Conservation (phyloP, 2,329 filamentous ascomycete genomes). For the Claviceps capensis region DNA sequence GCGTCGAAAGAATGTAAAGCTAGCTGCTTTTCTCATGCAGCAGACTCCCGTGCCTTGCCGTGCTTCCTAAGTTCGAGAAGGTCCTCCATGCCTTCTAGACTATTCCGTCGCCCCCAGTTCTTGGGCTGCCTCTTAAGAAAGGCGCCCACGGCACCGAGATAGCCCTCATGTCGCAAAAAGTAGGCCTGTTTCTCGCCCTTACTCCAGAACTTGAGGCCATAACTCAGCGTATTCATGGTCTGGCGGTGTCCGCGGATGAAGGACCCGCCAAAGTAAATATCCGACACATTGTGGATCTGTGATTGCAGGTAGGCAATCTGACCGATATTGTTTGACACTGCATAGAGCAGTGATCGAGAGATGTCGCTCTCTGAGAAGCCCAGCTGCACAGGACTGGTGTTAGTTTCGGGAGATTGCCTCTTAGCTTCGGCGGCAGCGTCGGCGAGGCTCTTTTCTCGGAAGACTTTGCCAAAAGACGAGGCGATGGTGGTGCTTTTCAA, state of each 20-base stretch:
- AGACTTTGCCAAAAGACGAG: conserved; percentile 92
- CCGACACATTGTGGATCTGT: conserved; percentile 77
- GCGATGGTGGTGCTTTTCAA: conserved; percentile 93
- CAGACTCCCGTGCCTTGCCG: conserved; percentile 5
- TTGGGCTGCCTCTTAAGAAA: conserved; percentile 83
- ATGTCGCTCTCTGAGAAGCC: conserved; percentile 71
- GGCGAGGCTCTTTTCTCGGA: conserved; percentile 77
- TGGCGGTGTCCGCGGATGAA: conserved; percentile 94
- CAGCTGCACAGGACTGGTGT: conserved; percentile 22
- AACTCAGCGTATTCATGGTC: conserved; percentile 94
- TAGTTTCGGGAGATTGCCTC: conserved; percentile 39
- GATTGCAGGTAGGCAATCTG: conserved; percentile 97
- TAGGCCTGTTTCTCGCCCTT: conserved; percentile 90
- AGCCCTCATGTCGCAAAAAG: conserved; percentile 90
- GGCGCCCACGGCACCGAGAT: conserved; percentile 83
- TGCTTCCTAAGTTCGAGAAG: conserved; percentile 17
- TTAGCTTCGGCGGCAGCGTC: conserved; percentile 67
- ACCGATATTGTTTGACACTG: conserved; percentile 94
- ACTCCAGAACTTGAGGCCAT: conserved; percentile 96
- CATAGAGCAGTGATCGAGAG: conserved; percentile 80
- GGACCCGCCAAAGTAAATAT: conserved; percentile 95
- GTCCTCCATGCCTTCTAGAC: conserved; percentile 43
- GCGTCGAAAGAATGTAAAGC: neutral
- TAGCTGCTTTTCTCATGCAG: neutral
- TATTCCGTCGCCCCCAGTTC: conserved; percentile 81